These are phyloP conservation scores for Xylaria sp. DNA, from an alignment of 2,329 filamentous ascomycete genomes.

Conservation along the genomic window DNA sequence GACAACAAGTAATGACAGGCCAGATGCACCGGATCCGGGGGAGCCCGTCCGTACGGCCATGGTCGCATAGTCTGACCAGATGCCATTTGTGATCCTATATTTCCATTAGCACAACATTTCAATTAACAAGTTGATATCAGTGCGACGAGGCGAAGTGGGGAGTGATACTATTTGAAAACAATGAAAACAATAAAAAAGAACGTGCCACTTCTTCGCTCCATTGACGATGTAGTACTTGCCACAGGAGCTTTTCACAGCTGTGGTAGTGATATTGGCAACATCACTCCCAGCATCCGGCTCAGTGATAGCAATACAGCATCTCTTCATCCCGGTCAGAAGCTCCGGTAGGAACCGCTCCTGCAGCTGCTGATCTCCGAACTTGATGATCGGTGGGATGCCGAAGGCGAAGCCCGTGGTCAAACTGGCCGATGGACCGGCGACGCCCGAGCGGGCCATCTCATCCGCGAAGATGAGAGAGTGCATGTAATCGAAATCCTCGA, in stretches of 20 bases:
- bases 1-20: conserved; percentile 71
- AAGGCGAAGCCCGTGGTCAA: conserved; percentile 75
- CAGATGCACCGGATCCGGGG: conserved; percentile 61
- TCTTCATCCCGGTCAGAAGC: conserved; percentile 68
- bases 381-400: conserved; percentile 72
- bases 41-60: conserved; percentile 76
- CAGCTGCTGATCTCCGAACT: conserved; percentile 66
- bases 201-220: conserved; percentile 75
- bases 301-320: conserved; percentile 78
- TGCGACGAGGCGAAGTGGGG: too few relatives aligned
- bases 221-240: conserved; percentile 74
- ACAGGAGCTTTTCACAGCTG: conserved; percentile 64
- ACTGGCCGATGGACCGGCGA: conserved; percentile 67
- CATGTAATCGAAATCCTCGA: conserved; percentile 77
- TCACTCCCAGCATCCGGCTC: conserved; percentile 77
- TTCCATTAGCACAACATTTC: not conserved
- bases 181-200: not conserved
- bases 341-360: conserved; percentile 72
- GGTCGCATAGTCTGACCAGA: conserved; percentile 70
- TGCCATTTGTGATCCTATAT: conserved; percentile 69
- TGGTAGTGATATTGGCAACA: conserved; percentile 74
- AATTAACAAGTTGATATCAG: not conserved
- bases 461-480: conserved; percentile 74
- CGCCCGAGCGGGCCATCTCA: conserved; percentile 71
- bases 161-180: too few relatives aligned